Evolutionary conservation across 179 eudicot species (phyloP), one percentile per base, ranked within the genome.

Genomic region (Spinacia oleracea): DNA sequence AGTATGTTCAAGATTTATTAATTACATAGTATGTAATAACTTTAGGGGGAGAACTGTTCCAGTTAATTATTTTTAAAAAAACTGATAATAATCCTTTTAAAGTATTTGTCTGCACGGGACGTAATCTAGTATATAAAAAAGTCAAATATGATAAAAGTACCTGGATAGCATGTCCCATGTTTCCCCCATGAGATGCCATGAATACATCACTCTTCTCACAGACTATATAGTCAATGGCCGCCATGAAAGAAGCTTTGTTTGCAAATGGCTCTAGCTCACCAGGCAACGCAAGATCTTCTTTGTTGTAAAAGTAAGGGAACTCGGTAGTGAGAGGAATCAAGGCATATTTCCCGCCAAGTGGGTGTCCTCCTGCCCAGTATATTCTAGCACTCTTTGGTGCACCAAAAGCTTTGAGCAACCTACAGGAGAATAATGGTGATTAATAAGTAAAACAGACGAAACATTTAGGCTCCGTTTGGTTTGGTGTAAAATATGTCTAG

Each of bases 151-250:
- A 12, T 59, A 29, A 70, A 46, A n/a, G 21, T 81, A 93, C 98
- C 98, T 94, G 98, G 31, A 96, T 80, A 5, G 98, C 98, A 34
- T 88, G 99, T 38, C 97, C 96, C 98, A 96, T 93, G 81, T 96
- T 96, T 78, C 99, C 99, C 46, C 99, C 99, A 38, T 96, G 99
- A 78, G 99, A 96, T 23, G 97, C 89, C 96, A 93, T 90, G 84
- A 96, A 96, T 5, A 92, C 97, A 32, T 96, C 93, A 60, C 99
- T 96, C 77, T 87, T 88, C 83, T 91, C 98, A 43, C 96, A 88
- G 56, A 96, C 97, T 46, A 96, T 89, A 66, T 89, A 91, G 73
- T 96, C 99, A 20, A 96, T 86, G 64, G 98, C 99, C 34, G 99
- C 99, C 92, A 96, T 84, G 35, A 87, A 48, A 27, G 99, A 96